These are phyloP conservation scores for Hevea brasiliensis DNA, from an alignment of 345 rosid species.

Conservation along the genomic window DNA sequence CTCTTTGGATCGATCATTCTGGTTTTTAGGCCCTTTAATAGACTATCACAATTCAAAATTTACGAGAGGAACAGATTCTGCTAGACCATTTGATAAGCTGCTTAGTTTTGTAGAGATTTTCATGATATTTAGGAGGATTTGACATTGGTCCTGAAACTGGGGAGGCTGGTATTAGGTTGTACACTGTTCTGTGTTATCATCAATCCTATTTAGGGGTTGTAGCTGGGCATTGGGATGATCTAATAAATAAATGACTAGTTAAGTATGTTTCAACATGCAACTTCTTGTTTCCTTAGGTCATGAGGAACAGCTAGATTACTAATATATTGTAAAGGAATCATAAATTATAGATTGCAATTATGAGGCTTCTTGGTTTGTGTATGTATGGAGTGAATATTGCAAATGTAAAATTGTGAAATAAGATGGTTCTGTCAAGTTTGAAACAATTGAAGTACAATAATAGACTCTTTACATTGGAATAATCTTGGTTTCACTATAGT, in stretches of 20 bases:
- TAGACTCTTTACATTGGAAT: conserved; percentile 1
- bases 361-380: conserved; percentile 5
- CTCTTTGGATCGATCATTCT: too few species aligned
- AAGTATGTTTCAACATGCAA: too few species aligned
- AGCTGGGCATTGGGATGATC: not conserved
- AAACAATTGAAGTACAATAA: conserved; percentile 22
- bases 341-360: too few species aligned
- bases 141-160: conserved; percentile 7
- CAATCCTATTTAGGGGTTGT: too few species aligned
- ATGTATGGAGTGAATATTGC: not conserved
- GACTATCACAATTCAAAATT: too few species aligned
- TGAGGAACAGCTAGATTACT: too few species aligned
- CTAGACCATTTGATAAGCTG: too few species aligned
- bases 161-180: not conserved
- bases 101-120: not conserved
- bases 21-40: too few species aligned
- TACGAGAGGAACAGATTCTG: too few species aligned
- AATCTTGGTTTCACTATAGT: conserved; percentile 19
- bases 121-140: not conserved
- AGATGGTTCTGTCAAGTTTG: conserved; percentile 16
- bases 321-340: not conserved
- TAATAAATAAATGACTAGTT: not conserved
- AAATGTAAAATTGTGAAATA: not conserved
- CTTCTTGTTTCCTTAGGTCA: not conserved
- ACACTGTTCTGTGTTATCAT: not conserved